phyloP scores from a whole-genome alignment of 371 early-diverging fungal species.

The Apophysomyces ossiformis region DNA sequence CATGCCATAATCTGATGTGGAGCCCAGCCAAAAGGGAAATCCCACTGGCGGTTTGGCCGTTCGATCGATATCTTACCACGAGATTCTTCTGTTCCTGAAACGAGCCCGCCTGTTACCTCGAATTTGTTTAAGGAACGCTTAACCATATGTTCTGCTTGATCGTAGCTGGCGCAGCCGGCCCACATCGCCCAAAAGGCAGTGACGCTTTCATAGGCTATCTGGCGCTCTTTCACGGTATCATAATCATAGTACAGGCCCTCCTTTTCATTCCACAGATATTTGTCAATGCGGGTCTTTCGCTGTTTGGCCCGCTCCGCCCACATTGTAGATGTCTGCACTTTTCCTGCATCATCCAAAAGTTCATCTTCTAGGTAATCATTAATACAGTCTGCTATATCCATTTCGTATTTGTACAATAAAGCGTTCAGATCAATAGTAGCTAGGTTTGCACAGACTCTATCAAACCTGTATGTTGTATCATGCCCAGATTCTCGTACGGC shows the following conservation, averaged over 20 bases:
- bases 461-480: constrained; percentile 93
- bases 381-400: constrained; percentile 80
- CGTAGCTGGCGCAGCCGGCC: constrained; percentile 65
- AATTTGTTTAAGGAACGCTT: constrained; percentile 59
- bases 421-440: constrained; percentile 91
- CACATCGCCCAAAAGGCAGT: constrained; percentile 76
- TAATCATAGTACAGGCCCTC: constrained; percentile 62
- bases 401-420: constrained; percentile 91
- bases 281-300: constrained; percentile 57
- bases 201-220: constrained; percentile 65
- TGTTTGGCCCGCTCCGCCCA: constrained; percentile 55
- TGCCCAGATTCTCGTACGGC: constrained; percentile 96
- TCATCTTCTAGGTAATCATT: constrained; percentile 60
- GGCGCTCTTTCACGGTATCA: constrained; percentile 52
- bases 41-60: constrained; percentile 96
- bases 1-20: constrained; percentile 97
- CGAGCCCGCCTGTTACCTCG: constrained; percentile 86
- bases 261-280: constrained; percentile 65
- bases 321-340: constrained; percentile 39
- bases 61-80: constrained; percentile 73
- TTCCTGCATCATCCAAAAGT: constrained; percentile 40
- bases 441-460: constrained; percentile 85
- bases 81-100: constrained; percentile 82
- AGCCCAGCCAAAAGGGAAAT: constrained; percentile 96
- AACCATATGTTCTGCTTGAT: constrained; percentile 61